These are phyloP conservation scores for Tilletia indica DNA, from an alignment of 1,284 basidiomycete genomes.

Conservation along the genomic window DNA sequence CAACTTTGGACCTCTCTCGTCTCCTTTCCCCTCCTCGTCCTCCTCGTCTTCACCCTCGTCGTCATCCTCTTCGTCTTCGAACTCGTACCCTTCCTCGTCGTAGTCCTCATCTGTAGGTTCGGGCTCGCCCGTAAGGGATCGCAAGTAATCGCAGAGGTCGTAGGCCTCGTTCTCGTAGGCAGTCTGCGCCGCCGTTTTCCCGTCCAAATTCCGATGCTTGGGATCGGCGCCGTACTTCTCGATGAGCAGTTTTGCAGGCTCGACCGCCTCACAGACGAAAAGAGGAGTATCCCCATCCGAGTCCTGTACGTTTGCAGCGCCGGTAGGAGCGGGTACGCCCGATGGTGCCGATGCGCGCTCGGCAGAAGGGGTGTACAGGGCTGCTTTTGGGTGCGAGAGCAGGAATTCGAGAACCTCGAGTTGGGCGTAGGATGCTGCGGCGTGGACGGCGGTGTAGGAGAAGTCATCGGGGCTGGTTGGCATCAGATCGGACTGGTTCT, in stretches of 20 bases:
- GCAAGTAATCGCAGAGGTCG: slow-evolving; percentile 42
- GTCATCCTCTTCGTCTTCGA: slow-evolving; percentile 22
- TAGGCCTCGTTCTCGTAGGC: slow-evolving; percentile 42
- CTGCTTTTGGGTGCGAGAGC: slow-evolving; percentile 32
- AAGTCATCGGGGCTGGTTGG: slow-evolving; percentile 41
- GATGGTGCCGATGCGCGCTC: background rate
- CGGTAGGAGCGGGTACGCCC: slow-evolving; percentile 17
- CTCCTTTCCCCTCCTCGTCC: slow-evolving; percentile 24
- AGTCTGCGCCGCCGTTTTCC: slow-evolving; percentile 42
- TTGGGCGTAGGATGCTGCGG: slow-evolving; percentile 52
- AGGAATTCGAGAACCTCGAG: slow-evolving; percentile 45
- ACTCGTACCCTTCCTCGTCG: slow-evolving; percentile 22
- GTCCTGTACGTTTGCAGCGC: slow-evolving; percentile 42
- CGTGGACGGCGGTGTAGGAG: slow-evolving; percentile 53
- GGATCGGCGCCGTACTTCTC: slow-evolving; percentile 48
- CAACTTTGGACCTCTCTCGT: background rate
- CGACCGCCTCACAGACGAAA: slow-evolving; percentile 50
- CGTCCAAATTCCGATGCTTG: slow-evolving; percentile 40
- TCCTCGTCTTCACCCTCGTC: slow-evolving; percentile 25
- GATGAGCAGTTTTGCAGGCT: slow-evolving; percentile 40
- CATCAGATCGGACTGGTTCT: slow-evolving; percentile 33
- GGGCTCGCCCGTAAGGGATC: slow-evolving; percentile 38
- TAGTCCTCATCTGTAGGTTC: slow-evolving; percentile 30
- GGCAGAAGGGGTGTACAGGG: background rate
- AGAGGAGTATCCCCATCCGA: slow-evolving; percentile 52